Evolutionary conservation across 139 green algal genomes (phyloP).

Genomic region (Desmodesmus armatus): DNA sequence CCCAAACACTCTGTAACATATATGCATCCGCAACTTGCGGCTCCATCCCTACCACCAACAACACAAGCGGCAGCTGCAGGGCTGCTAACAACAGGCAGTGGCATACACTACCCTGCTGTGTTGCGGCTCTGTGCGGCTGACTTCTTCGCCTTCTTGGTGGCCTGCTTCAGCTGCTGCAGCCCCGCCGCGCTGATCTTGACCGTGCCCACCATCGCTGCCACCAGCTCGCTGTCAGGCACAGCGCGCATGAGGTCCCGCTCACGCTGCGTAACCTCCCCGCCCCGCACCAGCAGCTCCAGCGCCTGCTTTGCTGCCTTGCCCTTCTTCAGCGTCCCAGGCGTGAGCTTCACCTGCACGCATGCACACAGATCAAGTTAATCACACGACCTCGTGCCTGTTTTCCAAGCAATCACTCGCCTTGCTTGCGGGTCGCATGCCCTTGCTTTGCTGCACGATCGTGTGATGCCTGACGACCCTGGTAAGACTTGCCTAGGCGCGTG

Average conservation of each 20-base stretch:
- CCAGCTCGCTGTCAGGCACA: conserved; percentile 86
- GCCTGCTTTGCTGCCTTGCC: conserved; percentile 88
- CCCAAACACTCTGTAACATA: too few relatives aligned
- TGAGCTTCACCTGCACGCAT: conserved; percentile 71
- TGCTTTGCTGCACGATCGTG: too few relatives aligned
- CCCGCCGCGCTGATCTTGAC: conserved; percentile 91
- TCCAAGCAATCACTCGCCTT: too few relatives aligned
- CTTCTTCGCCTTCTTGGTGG: conserved; percentile 69
- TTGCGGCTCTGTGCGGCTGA: conserved; percentile 26
- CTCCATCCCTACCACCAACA: too few relatives aligned
- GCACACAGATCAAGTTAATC: too few relatives aligned
- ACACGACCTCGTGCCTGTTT: too few relatives aligned
- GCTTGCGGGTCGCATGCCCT: too few relatives aligned
- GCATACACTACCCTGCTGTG: background rate
- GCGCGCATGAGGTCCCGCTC: conserved; percentile 77
- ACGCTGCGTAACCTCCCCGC: conserved; percentile 45
- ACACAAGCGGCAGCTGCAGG: too few relatives aligned
- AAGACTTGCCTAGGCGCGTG: too few relatives aligned
- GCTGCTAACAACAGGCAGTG: background rate
- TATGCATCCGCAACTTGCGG: too few relatives aligned
- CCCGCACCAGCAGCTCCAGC: conserved; percentile 78
- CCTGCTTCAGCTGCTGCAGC: conserved; percentile 83
- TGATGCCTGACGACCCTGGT: too few relatives aligned
- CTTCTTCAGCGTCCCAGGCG: conserved; percentile 88
- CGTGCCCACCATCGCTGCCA: conserved; percentile 84